phyloP scores from a whole-genome alignment of 2,329 filamentous ascomycete genomes.

The Phyllosticta paracitricarpa region DNA sequence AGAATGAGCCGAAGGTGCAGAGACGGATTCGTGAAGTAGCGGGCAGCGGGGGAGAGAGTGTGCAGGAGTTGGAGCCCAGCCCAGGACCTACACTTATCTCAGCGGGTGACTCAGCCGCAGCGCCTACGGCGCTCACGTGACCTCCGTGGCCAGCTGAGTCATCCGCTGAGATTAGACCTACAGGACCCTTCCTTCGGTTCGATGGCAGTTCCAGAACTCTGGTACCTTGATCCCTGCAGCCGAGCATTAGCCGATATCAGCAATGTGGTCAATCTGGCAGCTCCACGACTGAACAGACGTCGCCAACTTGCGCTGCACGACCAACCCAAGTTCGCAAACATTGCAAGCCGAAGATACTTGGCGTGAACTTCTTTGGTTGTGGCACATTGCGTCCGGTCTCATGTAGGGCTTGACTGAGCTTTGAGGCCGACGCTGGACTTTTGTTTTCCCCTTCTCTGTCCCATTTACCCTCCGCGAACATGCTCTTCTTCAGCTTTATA shows the following conservation, averaged over 20 bases:
- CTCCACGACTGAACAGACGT: not conserved
- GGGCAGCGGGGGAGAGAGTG: no score
- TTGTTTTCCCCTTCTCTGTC: not conserved
- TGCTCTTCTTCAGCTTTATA: slow-evolving; percentile 9
- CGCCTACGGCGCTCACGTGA: no score
- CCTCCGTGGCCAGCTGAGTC: no score
- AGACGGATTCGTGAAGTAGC: no score
- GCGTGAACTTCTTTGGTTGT: not conserved
- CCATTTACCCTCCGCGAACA: not conserved
- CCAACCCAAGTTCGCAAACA: not conserved
- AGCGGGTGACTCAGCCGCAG: no score
- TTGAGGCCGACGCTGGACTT: not conserved
- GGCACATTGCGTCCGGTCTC: not conserved
- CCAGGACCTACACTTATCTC: not conserved
- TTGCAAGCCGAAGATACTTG: not conserved
- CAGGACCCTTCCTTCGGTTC: not conserved
- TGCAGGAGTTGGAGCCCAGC: no score
- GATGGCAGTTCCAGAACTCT: not conserved
- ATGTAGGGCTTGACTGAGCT: slow-evolving; percentile 3
- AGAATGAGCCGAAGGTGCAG: no score
- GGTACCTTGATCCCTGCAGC: not conserved
- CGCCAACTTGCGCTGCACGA: not conserved
- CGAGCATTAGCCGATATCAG: not conserved
- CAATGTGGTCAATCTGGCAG: not conserved
- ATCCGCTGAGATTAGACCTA: no score